Evolutionary conservation across 768 basidiomycete genomes (phyloP), one percentile per base, ranked within the genome.

Genomic region (Rhodotorula taiwanensis): DNA sequence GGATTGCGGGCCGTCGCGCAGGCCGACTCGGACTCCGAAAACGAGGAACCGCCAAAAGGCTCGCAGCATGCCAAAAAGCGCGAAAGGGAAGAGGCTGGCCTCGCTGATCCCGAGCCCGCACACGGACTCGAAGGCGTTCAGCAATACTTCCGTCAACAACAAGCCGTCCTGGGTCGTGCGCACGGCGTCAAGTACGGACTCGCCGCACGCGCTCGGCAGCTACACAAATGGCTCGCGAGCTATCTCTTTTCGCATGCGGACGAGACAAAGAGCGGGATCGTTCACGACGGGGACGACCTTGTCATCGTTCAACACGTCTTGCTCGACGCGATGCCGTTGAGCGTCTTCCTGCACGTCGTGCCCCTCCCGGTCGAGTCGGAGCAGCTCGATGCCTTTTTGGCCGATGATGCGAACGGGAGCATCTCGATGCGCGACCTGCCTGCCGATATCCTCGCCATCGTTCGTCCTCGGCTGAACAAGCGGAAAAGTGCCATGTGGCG

Each of bases 101-200:
- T 23, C 27, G 31, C 18, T 20, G 44, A 56, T 18, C n/a, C 45
- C 25, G 25, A 28, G 13, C 53, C 57, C 23, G 7, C 30, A n/a
- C 55, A 57, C 36, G 36, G 23, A 8, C 30, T 56, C 14, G 59
- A 54, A 11, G 52, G 52, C 4, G 62, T 70, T 9, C 70, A 82
- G 39, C 81, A 84, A 27, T 79, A 83, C 36, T 78, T 90, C 59
- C 76, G 87, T n/a, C 80, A 81, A 4, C 87, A 93, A 72, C 80
- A 81, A 50, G 82, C 82, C 31, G 85, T 87, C 4, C 72, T 86
- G n/a, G 80, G 83, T 4, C 88, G 90, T 67, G 67, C 83, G 33
- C 87, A 87, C 72, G 90, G 89, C 20, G 89, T 82, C 74, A 80
- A 86, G 48, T 78, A 82, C 20, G 88, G 86, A 20, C 84, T 83